Evolutionary conservation across 2,329 filamentous ascomycete genomes (phyloP), one percentile per base, ranked within the genome.

Genomic region (Zalaria sp.): DNA sequence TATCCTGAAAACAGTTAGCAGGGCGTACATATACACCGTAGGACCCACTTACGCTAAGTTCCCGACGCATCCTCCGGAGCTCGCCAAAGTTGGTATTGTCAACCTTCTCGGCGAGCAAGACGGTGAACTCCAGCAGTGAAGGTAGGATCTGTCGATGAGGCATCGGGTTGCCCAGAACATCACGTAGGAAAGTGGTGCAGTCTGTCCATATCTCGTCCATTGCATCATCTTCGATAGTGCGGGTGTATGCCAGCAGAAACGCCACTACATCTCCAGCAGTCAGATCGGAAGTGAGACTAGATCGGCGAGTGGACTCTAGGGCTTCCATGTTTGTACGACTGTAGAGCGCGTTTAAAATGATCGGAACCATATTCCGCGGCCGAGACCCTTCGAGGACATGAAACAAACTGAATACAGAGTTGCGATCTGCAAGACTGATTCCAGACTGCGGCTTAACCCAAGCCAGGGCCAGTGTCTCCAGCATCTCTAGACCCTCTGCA

Each of bases 201-300:
- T 98, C 89, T 34, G 79, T 73, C 91, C 91, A 98, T 38, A 98
- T 94, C 61, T 98, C 91, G 53, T 98, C 91, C 73, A 95, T 89
- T 10, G 91, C 83, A 65, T 98, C 91, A 53, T 98, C 91, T 55
- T 98, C 91, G 8, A 96, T 69, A 0, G 88, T 91, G 27, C 76
- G 76, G 0, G 87, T 81, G 59, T 98, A 98, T 47, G 91, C 83
- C 5, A 94, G 83, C 36, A 96, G 63, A 58, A 98, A 98, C 5
- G 82, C 75, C 5, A 89, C 84, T 7, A 98, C 68, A 53, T 95
- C 88, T 0, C 77, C 75, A 53, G 95, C 87, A 41, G 79, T 78
- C 6, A 98, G 65, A 38, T 84, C 81, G 11, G 91, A 83, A 0
- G 89, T 93, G 57, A 96, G 67, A 2, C 85, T 93, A 10, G 89